Percentiles rank a stretch among this genome's conserved stretches.
These are phyloP conservation scores for Lentinula edodes DNA, from an alignment of 768 basidiomycete genomes.

Conservation along the genomic window DNA sequence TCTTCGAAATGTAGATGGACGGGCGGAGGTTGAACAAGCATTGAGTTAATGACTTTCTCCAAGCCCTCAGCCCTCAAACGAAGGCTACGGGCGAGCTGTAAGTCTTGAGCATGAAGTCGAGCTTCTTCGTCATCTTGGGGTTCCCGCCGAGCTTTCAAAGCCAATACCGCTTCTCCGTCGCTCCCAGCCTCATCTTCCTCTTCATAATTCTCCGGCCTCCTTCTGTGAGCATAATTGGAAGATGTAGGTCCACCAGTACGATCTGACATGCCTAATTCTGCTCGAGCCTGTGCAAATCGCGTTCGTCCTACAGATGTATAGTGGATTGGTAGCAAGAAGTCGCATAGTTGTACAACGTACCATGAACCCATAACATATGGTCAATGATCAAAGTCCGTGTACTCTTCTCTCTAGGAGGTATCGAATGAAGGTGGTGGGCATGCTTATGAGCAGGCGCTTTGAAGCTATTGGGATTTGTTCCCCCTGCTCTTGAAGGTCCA, in stretches of 20 bases:
- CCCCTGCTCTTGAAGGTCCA: neutral
- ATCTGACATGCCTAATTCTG: slow-evolving; percentile 83
- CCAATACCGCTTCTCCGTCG: slow-evolving; percentile 55
- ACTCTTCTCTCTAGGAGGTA: slow-evolving; percentile 85
- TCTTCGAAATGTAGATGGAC: slow-evolving; percentile 52
- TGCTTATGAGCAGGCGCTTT: slow-evolving; percentile 79
- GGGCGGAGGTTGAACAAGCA: slow-evolving; percentile 76
- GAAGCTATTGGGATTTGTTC: slow-evolving; percentile 30
- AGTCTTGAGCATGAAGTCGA: slow-evolving; percentile 50
- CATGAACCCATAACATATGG: slow-evolving; percentile 83
- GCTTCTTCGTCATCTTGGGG: slow-evolving; percentile 55
- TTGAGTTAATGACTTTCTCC: slow-evolving; percentile 75
- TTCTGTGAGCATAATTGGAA: slow-evolving; percentile 54
- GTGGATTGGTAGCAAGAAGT: neutral
- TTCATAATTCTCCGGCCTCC: slow-evolving; percentile 70
- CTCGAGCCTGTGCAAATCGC: slow-evolving; percentile 77
- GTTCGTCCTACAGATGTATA: slow-evolving; percentile 44
- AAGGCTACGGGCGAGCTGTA: slow-evolving; percentile 55
- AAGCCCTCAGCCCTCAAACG: slow-evolving; percentile 74
- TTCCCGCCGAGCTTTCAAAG: slow-evolving; percentile 44
- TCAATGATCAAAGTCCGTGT: slow-evolving; percentile 84
- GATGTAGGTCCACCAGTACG: slow-evolving; percentile 65
- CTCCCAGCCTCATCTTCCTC: slow-evolving; percentile 65
- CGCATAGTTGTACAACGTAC: slow-evolving; percentile 17
- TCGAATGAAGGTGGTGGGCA: slow-evolving; percentile 83